Evolutionary conservation across 2,329 filamentous ascomycete genomes (phyloP).

Genomic region (Trematosphaeria pertusa): DNA sequence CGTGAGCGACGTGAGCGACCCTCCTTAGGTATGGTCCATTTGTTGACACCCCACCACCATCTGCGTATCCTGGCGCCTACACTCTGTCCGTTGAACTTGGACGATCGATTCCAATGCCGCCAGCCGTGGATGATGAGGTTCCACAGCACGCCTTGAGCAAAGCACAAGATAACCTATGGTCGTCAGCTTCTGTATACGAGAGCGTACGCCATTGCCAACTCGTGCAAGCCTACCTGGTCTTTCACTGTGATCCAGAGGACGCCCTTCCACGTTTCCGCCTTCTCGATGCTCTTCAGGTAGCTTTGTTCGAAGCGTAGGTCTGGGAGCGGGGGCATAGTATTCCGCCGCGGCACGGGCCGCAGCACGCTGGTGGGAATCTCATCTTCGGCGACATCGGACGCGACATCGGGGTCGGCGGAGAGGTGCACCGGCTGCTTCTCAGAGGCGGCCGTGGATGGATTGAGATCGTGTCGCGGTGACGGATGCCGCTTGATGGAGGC

Average conservation of each 20-base stretch:
- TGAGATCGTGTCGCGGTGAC: constrained; percentile 75
- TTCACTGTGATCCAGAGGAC: constrained; percentile 83
- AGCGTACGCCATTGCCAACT: not conserved
- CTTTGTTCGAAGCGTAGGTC: constrained; percentile 98
- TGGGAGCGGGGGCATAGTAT: constrained; percentile 72
- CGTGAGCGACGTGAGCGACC: constrained; percentile 6
- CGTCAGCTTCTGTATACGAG: constrained; percentile 1
- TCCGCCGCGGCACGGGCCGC: constrained; percentile 59
- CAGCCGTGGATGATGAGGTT: constrained; percentile 85
- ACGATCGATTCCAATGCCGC: constrained; percentile 85
- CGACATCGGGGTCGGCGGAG: constrained; percentile 48
- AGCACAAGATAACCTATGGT: constrained; percentile 77
- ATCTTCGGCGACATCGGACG: constrained; percentile 64
- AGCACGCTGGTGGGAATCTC: constrained; percentile 74
- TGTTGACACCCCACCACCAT: constrained; percentile 97
- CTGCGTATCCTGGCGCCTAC: constrained; percentile 78
- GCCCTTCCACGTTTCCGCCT: constrained; percentile 79
- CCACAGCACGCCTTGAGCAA: constrained; percentile 89
- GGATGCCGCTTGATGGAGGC: constrained; percentile 78
- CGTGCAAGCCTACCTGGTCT: constrained; percentile 78
- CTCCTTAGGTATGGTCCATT: constrained; percentile 66
- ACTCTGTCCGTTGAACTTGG: constrained; percentile 76
- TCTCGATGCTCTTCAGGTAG: constrained; percentile 87
- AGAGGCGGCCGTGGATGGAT: constrained; percentile 78
- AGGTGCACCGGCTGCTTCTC: constrained; percentile 66